Conservation (phyloP, 495 filamentous ascomycete genomes). For the Immersiella caudata region DNA sequence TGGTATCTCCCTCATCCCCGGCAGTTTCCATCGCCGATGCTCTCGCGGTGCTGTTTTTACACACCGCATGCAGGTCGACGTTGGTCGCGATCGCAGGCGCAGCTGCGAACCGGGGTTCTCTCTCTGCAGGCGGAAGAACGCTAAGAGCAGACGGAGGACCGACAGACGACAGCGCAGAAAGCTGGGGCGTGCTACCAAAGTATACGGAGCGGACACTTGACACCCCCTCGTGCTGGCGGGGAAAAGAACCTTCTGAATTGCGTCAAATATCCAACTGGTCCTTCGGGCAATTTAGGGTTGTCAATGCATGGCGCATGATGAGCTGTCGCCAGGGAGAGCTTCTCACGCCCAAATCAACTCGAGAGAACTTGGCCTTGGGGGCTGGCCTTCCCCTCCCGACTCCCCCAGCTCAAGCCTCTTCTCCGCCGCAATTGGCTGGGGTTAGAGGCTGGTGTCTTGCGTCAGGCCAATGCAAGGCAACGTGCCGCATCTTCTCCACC, state of each 20-base stretch:
- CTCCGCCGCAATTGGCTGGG: conserved; percentile 15
- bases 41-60: neutral
- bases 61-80: neutral
- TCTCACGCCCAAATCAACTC: neutral
- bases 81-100: neutral
- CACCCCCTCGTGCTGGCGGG: neutral
- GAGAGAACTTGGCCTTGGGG: neutral
- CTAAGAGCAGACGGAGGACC: neutral
- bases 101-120: neutral
- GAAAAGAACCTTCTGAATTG: conserved; percentile 7
- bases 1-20: neutral
- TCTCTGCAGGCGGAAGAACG: neutral
- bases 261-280: conserved; percentile 2
- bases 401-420: neutral
- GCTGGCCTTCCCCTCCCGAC: neutral
- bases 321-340: conserved; percentile 31
- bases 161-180: neutral
- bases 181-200: neutral
- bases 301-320: conserved; percentile 43
- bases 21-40: neutral
- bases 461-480: conserved; percentile 20
- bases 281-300: conserved; percentile 22
- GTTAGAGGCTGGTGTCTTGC: conserved; percentile 18
- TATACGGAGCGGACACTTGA: neutral
- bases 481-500: neutral